A percentile compares a stretch with the other conserved stretches of the same genome.
Conservation (phyloP, 257 asterid species). For the Leptodermis oblonga region DNA sequence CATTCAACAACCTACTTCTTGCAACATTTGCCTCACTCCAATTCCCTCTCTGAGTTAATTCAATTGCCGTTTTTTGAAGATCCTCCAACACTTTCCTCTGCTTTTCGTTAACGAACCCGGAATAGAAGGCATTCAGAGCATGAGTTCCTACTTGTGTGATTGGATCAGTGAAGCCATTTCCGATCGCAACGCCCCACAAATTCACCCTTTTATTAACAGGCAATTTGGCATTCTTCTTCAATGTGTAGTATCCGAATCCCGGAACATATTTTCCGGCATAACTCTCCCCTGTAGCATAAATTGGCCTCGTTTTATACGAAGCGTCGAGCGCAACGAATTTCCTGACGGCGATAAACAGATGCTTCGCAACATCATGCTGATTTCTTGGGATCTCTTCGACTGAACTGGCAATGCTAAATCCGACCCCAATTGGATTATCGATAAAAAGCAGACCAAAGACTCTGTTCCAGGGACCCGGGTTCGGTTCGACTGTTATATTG, state of each 20-base stretch:
- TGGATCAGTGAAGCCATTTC: slow-evolving; percentile 90
- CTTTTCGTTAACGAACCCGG: slow-evolving; percentile 58
- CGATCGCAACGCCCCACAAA: slow-evolving; percentile 63
- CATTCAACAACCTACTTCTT: slow-evolving; percentile 31
- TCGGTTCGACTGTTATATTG: slow-evolving; percentile 29
- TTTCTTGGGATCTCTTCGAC: slow-evolving; percentile 61
- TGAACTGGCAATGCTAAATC: slow-evolving; percentile 60
- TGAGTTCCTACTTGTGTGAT: slow-evolving; percentile 59
- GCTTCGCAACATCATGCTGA: slow-evolving; percentile 55
- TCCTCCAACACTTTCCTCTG: slow-evolving; percentile 45
- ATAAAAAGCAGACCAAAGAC: slow-evolving; percentile 63
- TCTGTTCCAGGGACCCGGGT: slow-evolving; percentile 67
- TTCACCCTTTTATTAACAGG: slow-evolving; percentile 34
- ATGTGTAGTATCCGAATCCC: slow-evolving; percentile 53
- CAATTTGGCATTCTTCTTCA: slow-evolving; percentile 42
- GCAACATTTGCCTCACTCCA: slow-evolving; percentile 64
- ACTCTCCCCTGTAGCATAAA: slow-evolving; percentile 69
- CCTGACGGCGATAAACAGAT: slow-evolving; percentile 48
- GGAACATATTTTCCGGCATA: slow-evolving; percentile 83
- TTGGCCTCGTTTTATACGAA: slow-evolving; percentile 43
- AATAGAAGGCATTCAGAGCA: slow-evolving; percentile 38
- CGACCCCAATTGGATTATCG: slow-evolving; percentile 78
- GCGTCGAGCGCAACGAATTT: slow-evolving; percentile 39
- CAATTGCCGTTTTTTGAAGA: slow-evolving; percentile 36
- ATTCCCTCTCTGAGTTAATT: slow-evolving; percentile 24